Base-by-base conservation (phyloP, 2,329 filamentous ascomycete genomes). In the Sclerotiophoma versabilis region DNA sequence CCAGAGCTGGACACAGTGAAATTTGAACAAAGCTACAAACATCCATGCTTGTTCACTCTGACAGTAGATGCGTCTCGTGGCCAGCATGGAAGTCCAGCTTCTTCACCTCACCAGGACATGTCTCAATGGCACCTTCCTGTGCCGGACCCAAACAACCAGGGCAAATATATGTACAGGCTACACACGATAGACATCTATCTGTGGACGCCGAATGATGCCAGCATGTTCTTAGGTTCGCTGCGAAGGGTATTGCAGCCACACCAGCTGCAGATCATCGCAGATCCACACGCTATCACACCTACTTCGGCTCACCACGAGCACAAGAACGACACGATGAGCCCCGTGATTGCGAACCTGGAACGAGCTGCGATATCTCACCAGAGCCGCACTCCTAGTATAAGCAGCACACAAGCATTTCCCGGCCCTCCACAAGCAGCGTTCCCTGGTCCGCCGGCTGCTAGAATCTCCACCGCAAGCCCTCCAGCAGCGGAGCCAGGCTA, bases 151-250 rank as follows among this genome's bases (percentile, higher is more conserved):
- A 81, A 81, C 44, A 91, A 91, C 73, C 85, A 92, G 73, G 87
- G 84, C 70, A 91, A 89, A 72, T 92, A 92, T 72, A 85, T 92
- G 79, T 92, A 92, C 77, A 87, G 86, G 70, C 82, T 93, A 7
- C 87, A 91, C 70, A 88, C 87, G 0, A 72, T 93, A 52, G 90
- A 93, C 68, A 78, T 93, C 12, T 93, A 93, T 77, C 89, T 93
- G 68, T 92, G 89, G 88, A 91, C 86, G 0, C 84, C 86, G 56
- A 81, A 86, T 50, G 90, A 93, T 74, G 89, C 89, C 1, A 77
- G 86, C 23, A 82, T 86, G 51, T 90, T 93, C 60, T 77, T 92
- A 57, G 88, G 88, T 64, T 86, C 85, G 12, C 78, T 91, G 49
- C 80, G 87, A 44, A 82, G 85, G 49, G 83, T 91, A 4, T 73